Evolutionary conservation across 163 green algal species (phyloP), one percentile per base, ranked within the genome.

Genomic region (Chlorella variabilis): DNA sequence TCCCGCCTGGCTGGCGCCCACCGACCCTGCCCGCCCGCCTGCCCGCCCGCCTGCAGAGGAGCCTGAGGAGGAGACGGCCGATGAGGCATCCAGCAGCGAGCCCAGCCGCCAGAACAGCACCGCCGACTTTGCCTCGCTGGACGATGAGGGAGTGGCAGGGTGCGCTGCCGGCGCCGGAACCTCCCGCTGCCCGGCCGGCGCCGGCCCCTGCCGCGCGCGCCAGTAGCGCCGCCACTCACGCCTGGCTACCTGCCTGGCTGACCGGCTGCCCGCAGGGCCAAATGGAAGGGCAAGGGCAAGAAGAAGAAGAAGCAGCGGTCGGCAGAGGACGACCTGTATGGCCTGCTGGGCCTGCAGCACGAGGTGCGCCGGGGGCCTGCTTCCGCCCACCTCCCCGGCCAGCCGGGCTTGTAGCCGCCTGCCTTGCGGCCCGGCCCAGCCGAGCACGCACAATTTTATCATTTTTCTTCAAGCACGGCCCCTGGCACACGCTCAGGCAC

Each of bases 291-390:
- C 68, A 90, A 82, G 51, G 82, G 86, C 33, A 92, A 90, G 85
- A 88, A 86, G 48, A 91, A 91, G 63, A 93, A 92, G 74, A 91
- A 90, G 65, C 27, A 39, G 74, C 67, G 85, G 78, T 49, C 51
- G 23, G 82, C 91, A 25, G 78, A 87, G 27, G 48, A 83, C 31
- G 96, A 99, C 86, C 83, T 94, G 42, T 99, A 99, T 80, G 90
- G 56, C 11, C 88, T 98, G 71, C 87, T 99, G 71, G 96, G 86
- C 41, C 82, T 94, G 58, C 66, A 86, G 49, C 51, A 79, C 54
- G 71, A 79, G 71, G 71, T 62, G 45, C n/a, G 41, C 17, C 27
- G 41, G 4, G 6, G 27, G 29, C 65, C 4, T 21, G 34, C 21
- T 54, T 36, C n/a, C n/a, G n/a, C n/a, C n/a, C n/a, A n/a, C n/a